Percentiles rank a stretch among this genome's conserved stretches.
Evolutionary conservation across 257 asterid genomes (phyloP).

Genomic region (Mitragyna speciosa): DNA sequence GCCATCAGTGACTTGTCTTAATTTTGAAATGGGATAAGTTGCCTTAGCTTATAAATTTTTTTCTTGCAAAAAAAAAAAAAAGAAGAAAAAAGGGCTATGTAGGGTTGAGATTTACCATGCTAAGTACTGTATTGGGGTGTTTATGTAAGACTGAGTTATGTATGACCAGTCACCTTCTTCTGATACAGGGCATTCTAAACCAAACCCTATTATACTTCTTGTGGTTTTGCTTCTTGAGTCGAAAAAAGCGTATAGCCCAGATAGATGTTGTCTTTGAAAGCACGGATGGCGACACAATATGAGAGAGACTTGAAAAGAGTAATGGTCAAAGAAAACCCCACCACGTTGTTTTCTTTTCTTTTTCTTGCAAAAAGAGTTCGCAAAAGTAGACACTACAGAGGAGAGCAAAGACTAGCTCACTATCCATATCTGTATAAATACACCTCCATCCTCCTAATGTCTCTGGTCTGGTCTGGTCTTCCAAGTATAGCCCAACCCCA

Average conservation of each 20-base stretch:
- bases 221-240: background rate
- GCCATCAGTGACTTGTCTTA: no score
- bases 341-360: constrained; percentile 24
- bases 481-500: background rate
- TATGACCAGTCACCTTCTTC: background rate
- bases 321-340: constrained; percentile 29
- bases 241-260: background rate
- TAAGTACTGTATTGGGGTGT: background rate
- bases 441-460: background rate
- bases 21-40: no score
- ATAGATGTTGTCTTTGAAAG: constrained; percentile 10
- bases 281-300: background rate
- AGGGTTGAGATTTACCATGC: background rate
- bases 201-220: background rate
- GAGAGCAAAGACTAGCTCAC: background rate
- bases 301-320: background rate
- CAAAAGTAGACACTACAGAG: background rate
- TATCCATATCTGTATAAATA: constrained; percentile 20
- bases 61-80: no score
- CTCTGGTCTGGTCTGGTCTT: no score
- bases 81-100: no score
- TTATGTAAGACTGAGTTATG: background rate
- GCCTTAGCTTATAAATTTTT: background rate
- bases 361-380: constrained; percentile 3
- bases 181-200: background rate